These are phyloP conservation scores for Singerocomus rubriflavus DNA, from an alignment of 1,284 basidiomycete species.

Conservation along the genomic window DNA sequence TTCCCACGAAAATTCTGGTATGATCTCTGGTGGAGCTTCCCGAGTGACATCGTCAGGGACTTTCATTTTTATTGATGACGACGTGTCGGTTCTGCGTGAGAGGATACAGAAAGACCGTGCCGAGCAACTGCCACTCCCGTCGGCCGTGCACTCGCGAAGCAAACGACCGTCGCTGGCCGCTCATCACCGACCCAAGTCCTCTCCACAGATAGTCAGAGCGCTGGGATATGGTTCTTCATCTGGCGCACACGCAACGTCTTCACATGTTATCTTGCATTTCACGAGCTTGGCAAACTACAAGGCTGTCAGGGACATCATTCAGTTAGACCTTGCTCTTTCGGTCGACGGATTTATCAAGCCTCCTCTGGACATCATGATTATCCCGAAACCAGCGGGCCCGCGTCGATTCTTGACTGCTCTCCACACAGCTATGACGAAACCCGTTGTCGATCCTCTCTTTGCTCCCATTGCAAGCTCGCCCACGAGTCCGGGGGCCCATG, in stretches of 20 bases:
- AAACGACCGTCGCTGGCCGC: conserved; percentile 76
- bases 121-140: conserved; percentile 47
- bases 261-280: conserved; percentile 80
- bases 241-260: conserved; percentile 30
- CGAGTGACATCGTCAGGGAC: conserved; percentile 35
- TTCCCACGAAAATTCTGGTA: conserved; percentile 18
- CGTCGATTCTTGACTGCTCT: conserved; percentile 86
- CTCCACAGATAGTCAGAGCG: conserved; percentile 66
- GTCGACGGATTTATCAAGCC: conserved; percentile 36
- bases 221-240: conserved; percentile 37
- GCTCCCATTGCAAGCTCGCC: conserved; percentile 91
- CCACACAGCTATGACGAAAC: conserved; percentile 82
- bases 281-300: conserved; percentile 89
- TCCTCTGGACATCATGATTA: conserved; percentile 84
- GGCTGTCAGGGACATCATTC: conserved; percentile 79
- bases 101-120: conserved; percentile 63
- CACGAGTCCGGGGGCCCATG: conserved; percentile 56
- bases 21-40: conserved; percentile 20
- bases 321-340: conserved; percentile 57
- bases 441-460: conserved; percentile 86
- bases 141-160: conserved; percentile 40
- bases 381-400: conserved; percentile 93
- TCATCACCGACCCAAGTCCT: conserved; percentile 73
- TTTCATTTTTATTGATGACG: conserved; percentile 89
- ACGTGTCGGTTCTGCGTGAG: conserved; percentile 70